Percentiles rank a stretch among this genome's conserved stretches.
Evolutionary conservation across 768 basidiomycete genomes (phyloP).

Genomic region (Sporobolomyces pararoseus): DNA sequence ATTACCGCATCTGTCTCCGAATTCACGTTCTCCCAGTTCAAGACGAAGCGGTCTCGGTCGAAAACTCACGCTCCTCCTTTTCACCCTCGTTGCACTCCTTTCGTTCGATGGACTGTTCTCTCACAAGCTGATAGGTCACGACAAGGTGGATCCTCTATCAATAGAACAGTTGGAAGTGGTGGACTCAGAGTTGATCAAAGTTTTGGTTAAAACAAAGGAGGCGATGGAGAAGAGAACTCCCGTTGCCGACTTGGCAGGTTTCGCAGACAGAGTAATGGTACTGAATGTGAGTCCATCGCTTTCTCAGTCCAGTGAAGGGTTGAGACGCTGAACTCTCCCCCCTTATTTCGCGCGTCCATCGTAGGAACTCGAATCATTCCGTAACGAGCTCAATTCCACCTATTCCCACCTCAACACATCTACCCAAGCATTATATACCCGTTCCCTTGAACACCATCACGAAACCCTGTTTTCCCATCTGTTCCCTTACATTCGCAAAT

Average conservation of each 20-base stretch:
- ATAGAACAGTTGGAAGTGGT: conserved; percentile 6
- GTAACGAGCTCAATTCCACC: conserved; percentile 8
- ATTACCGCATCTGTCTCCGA: neutral
- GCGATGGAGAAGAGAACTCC: conserved; percentile 21
- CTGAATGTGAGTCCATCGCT: conserved; percentile 12
- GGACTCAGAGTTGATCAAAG: conserved; percentile 21
- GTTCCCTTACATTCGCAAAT: conserved; percentile 33
- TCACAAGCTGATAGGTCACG: neutral
- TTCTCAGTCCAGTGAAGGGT: too few species aligned
- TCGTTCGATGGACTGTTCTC: conserved; percentile 20
- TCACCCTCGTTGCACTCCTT: neutral
- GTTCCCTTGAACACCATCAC: conserved; percentile 31
- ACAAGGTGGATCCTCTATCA: neutral
- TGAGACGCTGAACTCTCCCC: neutral
- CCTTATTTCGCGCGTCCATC: neutral
- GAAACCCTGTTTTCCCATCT: conserved; percentile 26
- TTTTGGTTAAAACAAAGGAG: conserved; percentile 32
- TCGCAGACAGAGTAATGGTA: conserved; percentile 25
- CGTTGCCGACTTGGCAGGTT: conserved; percentile 6
- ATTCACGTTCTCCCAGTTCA: neutral
- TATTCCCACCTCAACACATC: conserved; percentile 27
- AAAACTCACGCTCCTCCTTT: neutral
- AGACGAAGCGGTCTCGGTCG: neutral
- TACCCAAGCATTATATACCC: conserved; percentile 29
- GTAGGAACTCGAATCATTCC: conserved; percentile 29